phyloP scores from a whole-genome alignment of 129 eudicot genomes.

The Flaveria sonorensis region DNA sequence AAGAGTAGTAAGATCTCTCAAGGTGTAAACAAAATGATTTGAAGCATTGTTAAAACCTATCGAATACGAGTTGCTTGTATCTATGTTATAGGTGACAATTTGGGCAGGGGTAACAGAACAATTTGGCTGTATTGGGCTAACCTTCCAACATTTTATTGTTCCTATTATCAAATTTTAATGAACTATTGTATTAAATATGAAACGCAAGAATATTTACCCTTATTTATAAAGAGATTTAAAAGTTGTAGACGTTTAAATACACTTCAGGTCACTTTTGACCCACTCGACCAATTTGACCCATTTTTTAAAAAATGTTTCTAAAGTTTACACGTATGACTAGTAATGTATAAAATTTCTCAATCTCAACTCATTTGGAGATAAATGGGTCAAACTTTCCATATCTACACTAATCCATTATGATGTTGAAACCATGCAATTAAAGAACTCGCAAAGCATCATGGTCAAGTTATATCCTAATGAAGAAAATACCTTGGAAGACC shows the following conservation, averaged over 20 bases:
- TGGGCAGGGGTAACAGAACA: background rate
- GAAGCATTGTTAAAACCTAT: background rate
- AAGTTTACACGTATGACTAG: background rate
- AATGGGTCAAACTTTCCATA: background rate
- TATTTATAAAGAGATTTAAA: too few relatives aligned
- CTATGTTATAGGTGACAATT: background rate
- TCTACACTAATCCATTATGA: background rate
- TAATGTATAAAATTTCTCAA: too few relatives aligned
- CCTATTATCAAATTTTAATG: too few relatives aligned
- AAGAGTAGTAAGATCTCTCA: background rate
- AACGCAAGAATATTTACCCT: too few relatives aligned
- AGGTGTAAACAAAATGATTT: background rate
- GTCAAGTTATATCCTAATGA: background rate
- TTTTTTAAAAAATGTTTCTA: background rate
- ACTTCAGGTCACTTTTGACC: background rate
- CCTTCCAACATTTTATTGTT: too few relatives aligned
- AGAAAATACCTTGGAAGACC: constrained; percentile 75
- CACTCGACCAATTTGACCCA: background rate
- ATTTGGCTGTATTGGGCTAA: too few relatives aligned
- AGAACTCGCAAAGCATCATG: background rate
- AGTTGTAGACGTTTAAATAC: background rate
- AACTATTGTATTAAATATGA: too few relatives aligned
- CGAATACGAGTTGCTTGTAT: background rate
- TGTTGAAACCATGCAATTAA: background rate
- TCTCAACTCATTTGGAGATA: background rate